Conservation (phyloP, 805 yeast genomes). For the Cyberlindnera veronae region DNA sequence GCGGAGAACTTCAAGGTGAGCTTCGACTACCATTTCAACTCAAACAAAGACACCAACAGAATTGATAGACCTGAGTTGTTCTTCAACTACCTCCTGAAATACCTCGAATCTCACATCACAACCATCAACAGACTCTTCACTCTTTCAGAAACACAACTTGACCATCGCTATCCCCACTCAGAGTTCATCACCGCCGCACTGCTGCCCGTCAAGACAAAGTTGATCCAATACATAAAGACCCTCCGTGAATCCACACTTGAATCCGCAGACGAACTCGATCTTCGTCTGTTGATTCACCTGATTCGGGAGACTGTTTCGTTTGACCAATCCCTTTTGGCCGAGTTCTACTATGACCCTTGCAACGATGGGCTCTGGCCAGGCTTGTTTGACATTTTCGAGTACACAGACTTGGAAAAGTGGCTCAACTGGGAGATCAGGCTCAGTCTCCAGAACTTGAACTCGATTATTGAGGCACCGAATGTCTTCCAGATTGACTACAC, state of each 20-base stretch:
- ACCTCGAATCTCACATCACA: slow-evolving; percentile 38
- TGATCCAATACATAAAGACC: slow-evolving; percentile 28
- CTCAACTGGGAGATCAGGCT: slow-evolving; percentile 43
- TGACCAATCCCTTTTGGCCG: slow-evolving; percentile 34
- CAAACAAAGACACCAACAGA: slow-evolving; percentile 40
- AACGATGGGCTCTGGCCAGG: slow-evolving; percentile 31
- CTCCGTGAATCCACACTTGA: slow-evolving; percentile 27
- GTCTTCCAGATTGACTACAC: slow-evolving; percentile 47
- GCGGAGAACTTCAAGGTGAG: slow-evolving; percentile 44
- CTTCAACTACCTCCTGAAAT: slow-evolving; percentile 45
- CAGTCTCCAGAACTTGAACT: slow-evolving; percentile 42
- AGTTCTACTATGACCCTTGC: slow-evolving; percentile 39
- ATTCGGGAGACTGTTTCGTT: slow-evolving; percentile 39
- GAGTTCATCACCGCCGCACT: slow-evolving; percentile 35
- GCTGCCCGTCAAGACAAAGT: slow-evolving; percentile 42
- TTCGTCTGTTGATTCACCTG: slow-evolving; percentile 29
- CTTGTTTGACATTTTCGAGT: slow-evolving; percentile 23
- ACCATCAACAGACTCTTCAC: slow-evolving; percentile 39
- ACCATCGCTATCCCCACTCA: slow-evolving; percentile 34
- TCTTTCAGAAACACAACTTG: slow-evolving; percentile 28
- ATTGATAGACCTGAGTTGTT: slow-evolving; percentile 52
- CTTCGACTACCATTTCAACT: slow-evolving; percentile 53
- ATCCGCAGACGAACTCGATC: slow-evolving; percentile 9
- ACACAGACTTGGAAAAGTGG: slow-evolving; percentile 41
- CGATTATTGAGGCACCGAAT: slow-evolving; percentile 37